phyloP scores from a whole-genome alignment of 805 yeast species.

The Kazachstania viticola region DNA sequence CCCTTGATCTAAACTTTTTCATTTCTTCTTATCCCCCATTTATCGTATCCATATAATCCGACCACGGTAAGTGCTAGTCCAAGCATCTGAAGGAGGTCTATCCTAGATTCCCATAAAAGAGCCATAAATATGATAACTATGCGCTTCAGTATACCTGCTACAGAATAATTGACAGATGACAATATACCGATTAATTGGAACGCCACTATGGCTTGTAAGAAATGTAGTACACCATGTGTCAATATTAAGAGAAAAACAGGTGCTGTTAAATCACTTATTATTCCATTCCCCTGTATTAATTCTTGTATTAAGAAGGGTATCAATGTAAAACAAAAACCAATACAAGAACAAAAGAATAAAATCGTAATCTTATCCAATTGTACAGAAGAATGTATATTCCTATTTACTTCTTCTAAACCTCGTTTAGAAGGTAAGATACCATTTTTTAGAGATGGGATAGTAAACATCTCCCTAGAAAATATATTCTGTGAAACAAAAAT shows the following conservation, averaged over 20 bases:
- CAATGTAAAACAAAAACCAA: slow-evolving; percentile 56
- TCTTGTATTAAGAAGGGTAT: slow-evolving; percentile 58
- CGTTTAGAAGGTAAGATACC: slow-evolving; percentile 14
- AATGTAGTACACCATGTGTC: slow-evolving; percentile 61
- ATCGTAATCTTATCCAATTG: slow-evolving; percentile 61
- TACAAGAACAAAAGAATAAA: slow-evolving; percentile 54
- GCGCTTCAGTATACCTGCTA: slow-evolving; percentile 67
- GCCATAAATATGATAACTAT: slow-evolving; percentile 60
- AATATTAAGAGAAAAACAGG: slow-evolving; percentile 31
- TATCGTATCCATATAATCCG: slow-evolving; percentile 63
- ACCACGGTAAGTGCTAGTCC: slow-evolving; percentile 46
- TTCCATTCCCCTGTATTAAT: slow-evolving; percentile 16
- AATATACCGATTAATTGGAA: slow-evolving; percentile 63
- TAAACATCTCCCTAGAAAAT: slow-evolving; percentile 63
- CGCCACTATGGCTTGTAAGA: slow-evolving; percentile 60
- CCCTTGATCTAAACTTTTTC: too few relatives aligned
- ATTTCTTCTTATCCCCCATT: slow-evolving; percentile 60
- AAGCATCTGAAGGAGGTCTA: slow-evolving; percentile 31
- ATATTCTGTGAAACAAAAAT: slow-evolving; percentile 72
- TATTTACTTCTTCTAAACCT: slow-evolving; percentile 12
- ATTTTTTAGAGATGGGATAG: slow-evolving; percentile 28
- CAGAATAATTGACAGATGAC: slow-evolving; percentile 68
- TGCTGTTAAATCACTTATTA: slow-evolving; percentile 21
- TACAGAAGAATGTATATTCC: slow-evolving; percentile 14
- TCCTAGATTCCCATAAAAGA: slow-evolving; percentile 48